Conservation (phyloP, 208 protist genomes). For the Acanthamoeba healyi region DNA sequence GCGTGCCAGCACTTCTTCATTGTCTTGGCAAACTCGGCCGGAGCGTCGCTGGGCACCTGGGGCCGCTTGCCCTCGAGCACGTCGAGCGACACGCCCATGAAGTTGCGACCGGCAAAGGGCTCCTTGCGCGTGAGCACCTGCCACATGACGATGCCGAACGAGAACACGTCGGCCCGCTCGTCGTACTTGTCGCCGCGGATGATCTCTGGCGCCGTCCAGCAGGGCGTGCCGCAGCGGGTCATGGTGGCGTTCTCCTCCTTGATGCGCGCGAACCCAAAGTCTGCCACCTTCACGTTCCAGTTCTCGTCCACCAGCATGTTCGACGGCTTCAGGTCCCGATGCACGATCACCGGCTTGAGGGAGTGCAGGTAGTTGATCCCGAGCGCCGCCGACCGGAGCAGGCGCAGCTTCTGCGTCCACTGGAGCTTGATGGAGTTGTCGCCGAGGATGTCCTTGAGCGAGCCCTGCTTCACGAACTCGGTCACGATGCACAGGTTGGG, state of each 20-base stretch:
- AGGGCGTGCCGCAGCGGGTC: constrained; percentile 58
- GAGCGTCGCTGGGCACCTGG: constrained; percentile 22
- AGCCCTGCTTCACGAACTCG: constrained; percentile 62
- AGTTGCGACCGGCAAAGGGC: constrained; percentile 62
- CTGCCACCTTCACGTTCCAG: constrained; percentile 82
- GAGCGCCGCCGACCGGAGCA: constrained; percentile 71
- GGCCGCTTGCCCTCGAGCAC: constrained; percentile 63
- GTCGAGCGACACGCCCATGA: constrained; percentile 70
- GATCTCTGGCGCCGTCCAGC: constrained; percentile 70
- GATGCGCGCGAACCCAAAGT: constrained; percentile 72
- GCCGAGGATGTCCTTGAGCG: constrained; percentile 27
- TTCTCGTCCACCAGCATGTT: constrained; percentile 87
- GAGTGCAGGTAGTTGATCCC: constrained; percentile 87
- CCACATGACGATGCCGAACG: constrained; percentile 69
- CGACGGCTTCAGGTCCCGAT: constrained; percentile 85
- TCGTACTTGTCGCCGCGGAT: constrained; percentile 60
- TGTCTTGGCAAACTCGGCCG: not conserved
- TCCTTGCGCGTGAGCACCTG: constrained; percentile 42
- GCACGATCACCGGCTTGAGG: constrained; percentile 83
- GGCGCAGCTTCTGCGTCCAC: constrained; percentile 65
- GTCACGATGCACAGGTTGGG: constrained; percentile 73
- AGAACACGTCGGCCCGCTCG: constrained; percentile 64
- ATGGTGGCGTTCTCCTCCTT: constrained; percentile 73
- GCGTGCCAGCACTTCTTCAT: constrained; percentile 72
- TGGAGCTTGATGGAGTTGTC: constrained; percentile 64